These are phyloP conservation scores for Colletotrichum tropicicola DNA, from an alignment of 2,329 filamentous ascomycete species.

Conservation along the genomic window DNA sequence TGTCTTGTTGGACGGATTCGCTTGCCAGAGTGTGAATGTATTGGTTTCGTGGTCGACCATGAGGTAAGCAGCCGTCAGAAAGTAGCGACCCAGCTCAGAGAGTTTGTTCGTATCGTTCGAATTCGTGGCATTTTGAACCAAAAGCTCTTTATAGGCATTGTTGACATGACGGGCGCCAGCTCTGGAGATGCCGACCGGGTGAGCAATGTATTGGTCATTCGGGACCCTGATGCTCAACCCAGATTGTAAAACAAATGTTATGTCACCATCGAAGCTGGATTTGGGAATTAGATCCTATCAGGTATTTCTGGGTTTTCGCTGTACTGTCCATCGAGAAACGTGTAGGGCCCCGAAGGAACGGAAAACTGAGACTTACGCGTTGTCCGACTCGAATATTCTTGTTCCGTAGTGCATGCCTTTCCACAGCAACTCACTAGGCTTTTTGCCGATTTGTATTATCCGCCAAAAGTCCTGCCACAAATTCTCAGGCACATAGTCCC, in stretches of 20 bases:
- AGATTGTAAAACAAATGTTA: conserved; percentile 38
- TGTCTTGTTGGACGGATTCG: conserved; percentile 36
- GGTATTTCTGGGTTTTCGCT: too few species aligned
- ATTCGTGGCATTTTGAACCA: conserved; percentile 27
- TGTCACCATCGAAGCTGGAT: conserved; percentile 36
- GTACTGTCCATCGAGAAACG: too few species aligned
- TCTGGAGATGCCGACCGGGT: conserved; percentile 36
- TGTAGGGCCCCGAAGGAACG: too few species aligned
- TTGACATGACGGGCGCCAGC: conserved; percentile 36
- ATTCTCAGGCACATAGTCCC: conserved; percentile 33
- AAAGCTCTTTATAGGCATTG: conserved; percentile 33
- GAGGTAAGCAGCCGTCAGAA: conserved; percentile 44
- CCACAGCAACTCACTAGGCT: too few species aligned
- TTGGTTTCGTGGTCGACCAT: conserved; percentile 45
- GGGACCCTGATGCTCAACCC: conserved; percentile 39
- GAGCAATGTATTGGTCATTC: conserved; percentile 40
- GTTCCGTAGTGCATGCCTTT: neutral
- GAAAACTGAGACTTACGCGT: neutral
- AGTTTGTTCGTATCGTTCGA: conserved; percentile 25
- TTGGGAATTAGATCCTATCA: too few species aligned
- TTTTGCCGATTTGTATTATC: neutral
- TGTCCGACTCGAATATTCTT: neutral
- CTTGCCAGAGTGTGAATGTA: conserved; percentile 45
- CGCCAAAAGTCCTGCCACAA: conserved; percentile 32
- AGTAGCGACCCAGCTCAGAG: conserved; percentile 41